Evolutionary conservation across 257 asterid species (phyloP).

Genomic region (Coffea eugenioides): DNA sequence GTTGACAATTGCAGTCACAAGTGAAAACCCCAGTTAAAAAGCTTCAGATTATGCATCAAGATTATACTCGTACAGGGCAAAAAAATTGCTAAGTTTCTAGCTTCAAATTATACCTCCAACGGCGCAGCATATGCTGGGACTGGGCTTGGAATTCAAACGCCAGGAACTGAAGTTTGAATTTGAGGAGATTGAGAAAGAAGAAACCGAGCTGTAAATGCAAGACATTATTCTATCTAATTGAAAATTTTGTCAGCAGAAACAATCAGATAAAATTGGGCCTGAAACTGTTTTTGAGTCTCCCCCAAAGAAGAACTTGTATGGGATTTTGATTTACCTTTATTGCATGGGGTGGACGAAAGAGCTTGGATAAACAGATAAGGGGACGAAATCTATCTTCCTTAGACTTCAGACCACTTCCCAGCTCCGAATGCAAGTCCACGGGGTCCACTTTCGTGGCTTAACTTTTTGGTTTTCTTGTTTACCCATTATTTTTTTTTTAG

Average conservation of each 20-base stretch:
- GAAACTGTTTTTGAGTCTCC: neutral
- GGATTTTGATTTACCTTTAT: neutral
- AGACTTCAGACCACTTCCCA: constrained; percentile 6
- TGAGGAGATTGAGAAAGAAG: constrained; percentile 21
- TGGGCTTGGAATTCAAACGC: constrained; percentile 18
- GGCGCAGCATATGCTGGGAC: constrained; percentile 22
- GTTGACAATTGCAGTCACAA: neutral
- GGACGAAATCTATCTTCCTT: constrained; percentile 18
- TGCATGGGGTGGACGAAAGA: neutral
- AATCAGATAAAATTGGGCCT: neutral
- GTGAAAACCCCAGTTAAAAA: neutral
- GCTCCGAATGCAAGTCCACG: neutral
- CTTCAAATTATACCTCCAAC: constrained; percentile 24
- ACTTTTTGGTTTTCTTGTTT: neutral
- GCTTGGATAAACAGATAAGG: constrained; percentile 16
- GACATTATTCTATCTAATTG: constrained; percentile 7
- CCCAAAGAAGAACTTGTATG: neutral
- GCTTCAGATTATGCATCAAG: neutral
- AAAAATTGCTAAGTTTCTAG: neutral
- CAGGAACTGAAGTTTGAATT: constrained; percentile 18
- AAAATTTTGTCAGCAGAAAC: neutral
- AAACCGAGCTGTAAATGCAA: constrained; percentile 23
- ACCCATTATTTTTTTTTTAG: too few relatives aligned
- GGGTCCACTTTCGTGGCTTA: constrained; percentile 1
- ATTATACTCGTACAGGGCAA: neutral